A percentile compares a stretch with the other conserved stretches of the same genome.
These are phyloP conservation scores for Lactuca saligna DNA, from an alignment of 129 eudicot species.

Conservation along the genomic window DNA sequence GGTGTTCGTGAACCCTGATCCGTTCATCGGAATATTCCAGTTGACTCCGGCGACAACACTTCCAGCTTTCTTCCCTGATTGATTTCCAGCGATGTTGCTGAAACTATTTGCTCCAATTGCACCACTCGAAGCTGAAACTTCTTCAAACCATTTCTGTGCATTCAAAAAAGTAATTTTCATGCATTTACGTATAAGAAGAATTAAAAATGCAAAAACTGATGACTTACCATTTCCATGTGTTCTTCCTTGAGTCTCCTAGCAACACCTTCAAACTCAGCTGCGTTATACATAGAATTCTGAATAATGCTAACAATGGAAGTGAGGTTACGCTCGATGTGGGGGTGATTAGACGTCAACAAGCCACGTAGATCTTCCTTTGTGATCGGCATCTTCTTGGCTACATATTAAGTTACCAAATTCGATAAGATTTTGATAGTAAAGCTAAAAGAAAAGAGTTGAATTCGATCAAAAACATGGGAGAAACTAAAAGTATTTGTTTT, in stretches of 20 bases:
- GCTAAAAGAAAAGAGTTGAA: background rate
- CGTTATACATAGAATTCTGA: constrained; percentile 62
- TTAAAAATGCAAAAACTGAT: background rate
- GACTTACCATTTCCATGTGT: constrained; percentile 42
- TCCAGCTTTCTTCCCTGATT: background rate
- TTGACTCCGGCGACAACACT: background rate
- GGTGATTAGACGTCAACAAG: constrained; percentile 58
- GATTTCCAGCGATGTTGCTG: constrained; percentile 1
- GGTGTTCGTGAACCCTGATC: background rate
- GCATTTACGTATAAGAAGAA: background rate
- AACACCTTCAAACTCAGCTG: constrained; percentile 61
- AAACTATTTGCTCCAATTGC: background rate
- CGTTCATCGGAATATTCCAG: constrained; percentile 5
- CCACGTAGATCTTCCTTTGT: constrained; percentile 59
- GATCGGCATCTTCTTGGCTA: constrained; percentile 89
- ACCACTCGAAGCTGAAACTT: background rate
- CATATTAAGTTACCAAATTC: background rate
- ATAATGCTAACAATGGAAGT: constrained; percentile 66
- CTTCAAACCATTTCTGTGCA: background rate
- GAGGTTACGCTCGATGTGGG: constrained; percentile 68
- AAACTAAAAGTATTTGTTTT: no score
- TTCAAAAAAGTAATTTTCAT: background rate
- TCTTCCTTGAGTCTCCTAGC: constrained; percentile 51
- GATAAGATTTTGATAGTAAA: constrained; percentile 9
- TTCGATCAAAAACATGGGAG: constrained; percentile 5